phyloP scores from a whole-genome alignment of 495 filamentous ascomycete species.

The Cercophora sp. region DNA sequence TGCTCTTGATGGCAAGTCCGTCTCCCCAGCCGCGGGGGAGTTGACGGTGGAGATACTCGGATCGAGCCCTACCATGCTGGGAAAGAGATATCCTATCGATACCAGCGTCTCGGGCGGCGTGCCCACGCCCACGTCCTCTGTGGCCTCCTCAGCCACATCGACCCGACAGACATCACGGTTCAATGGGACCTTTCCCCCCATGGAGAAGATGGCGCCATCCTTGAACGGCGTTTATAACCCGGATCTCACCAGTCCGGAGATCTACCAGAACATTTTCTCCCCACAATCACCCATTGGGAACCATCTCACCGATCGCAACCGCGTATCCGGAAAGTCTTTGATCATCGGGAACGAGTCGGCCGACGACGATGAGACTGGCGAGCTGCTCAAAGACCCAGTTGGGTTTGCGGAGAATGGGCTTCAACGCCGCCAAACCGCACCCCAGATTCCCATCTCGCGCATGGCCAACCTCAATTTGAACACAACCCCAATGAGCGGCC shows the following conservation, averaged over 20 bases:
- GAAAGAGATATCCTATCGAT: conserved; percentile 39
- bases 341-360: conserved; percentile 78
- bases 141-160: conserved; percentile 53
- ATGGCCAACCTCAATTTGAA: conserved; percentile 69
- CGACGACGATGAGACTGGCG: conserved; percentile 79
- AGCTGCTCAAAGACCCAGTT: conserved; percentile 77
- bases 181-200: conserved; percentile 69
- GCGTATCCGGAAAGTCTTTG: conserved; percentile 74
- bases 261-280: conserved; percentile 72
- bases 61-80: conserved; percentile 31
- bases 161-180: conserved; percentile 72
- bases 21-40: conserved; percentile 66
- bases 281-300: conserved; percentile 81
- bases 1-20: conserved; percentile 75
- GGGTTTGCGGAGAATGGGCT: conserved; percentile 76
- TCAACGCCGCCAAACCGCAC: conserved; percentile 67
- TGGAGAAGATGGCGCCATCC: conserved; percentile 67
- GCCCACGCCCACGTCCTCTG: conserved; percentile 31
- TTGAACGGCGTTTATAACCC: conserved; percentile 53
- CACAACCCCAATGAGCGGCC: conserved; percentile 48
- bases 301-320: conserved; percentile 62
- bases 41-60: conserved; percentile 75
- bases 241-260: conserved; percentile 59
- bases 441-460: conserved; percentile 66
- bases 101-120: conserved; percentile 23